phyloP scores from a whole-genome alignment of 768 basidiomycete species.

The Gymnopilus dilepis region DNA sequence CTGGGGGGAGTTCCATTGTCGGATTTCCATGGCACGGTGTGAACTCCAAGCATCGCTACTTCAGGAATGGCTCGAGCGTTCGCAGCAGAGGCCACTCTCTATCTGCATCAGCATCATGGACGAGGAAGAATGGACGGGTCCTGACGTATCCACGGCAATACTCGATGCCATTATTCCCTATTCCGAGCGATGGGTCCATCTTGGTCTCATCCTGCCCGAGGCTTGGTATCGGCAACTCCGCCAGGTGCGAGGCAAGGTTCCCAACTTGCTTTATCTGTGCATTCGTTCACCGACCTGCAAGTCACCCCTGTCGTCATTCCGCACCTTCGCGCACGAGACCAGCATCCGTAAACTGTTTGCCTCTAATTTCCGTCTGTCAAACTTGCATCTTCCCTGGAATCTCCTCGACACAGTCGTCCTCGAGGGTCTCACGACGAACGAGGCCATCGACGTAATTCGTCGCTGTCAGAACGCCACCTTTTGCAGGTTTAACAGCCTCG shows the following conservation, averaged over 20 bases:
- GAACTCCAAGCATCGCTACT: not conserved
- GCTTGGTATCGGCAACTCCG: not conserved
- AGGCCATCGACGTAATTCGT: constrained; percentile 12
- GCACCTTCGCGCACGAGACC: constrained; percentile 5
- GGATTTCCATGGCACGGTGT: not conserved
- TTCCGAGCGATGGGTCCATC: constrained; percentile 5
- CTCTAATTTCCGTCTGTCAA: not conserved
- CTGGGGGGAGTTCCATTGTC: constrained; percentile 9
- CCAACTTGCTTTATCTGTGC: not conserved
- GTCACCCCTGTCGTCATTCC: not conserved
- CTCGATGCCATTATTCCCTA: constrained; percentile 3
- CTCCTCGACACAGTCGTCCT: constrained; percentile 1
- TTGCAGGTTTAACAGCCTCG: constrained; percentile 5
- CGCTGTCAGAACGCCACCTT: constrained; percentile 5
- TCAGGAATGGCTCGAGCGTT: constrained; percentile 6
- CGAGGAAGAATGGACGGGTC: not conserved
- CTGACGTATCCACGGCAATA: not conserved
- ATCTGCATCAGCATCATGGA: not conserved
- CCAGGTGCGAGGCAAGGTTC: constrained; percentile 4
- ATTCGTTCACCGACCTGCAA: not conserved
- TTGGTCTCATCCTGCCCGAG: constrained; percentile 11
- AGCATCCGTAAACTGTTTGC: not conserved
- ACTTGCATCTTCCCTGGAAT: constrained; percentile 7
- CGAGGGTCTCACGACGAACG: not conserved
- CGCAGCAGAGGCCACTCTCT: not conserved